These are phyloP conservation scores for Nicotiana tabacum DNA, from an alignment of 257 asterid species.

Conservation along the genomic window DNA sequence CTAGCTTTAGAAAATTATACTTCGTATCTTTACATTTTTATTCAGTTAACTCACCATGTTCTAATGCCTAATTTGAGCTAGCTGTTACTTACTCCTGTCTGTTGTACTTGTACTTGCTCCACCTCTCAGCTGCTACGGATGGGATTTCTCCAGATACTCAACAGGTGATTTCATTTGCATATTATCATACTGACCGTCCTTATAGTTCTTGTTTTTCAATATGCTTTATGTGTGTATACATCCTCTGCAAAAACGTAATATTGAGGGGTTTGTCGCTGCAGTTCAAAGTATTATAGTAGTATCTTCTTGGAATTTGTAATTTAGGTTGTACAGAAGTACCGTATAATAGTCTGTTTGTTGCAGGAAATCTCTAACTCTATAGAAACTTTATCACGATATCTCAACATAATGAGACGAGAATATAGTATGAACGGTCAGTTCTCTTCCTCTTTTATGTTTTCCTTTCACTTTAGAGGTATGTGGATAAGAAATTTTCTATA, in stretches of 20 bases:
- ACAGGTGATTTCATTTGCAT: background rate
- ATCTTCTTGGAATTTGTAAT: no score
- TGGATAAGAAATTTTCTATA: background rate
- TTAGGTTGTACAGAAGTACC: background rate
- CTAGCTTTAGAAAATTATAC: no score
- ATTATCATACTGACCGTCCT: no score
- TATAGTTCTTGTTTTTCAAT: no score
- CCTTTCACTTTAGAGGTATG: background rate
- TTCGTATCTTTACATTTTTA: no score
- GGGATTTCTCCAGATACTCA: background rate
- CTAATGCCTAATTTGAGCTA: background rate
- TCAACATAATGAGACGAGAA: background rate
- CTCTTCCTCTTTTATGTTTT: background rate
- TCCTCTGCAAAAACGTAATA: background rate
- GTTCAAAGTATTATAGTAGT: background rate
- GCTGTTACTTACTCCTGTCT: background rate
- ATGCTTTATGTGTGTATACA: background rate
- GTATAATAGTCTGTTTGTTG: background rate
- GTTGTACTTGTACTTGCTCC: background rate
- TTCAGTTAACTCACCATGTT: no score
- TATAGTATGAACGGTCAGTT: background rate
- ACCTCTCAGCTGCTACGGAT: background rate
- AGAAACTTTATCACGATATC: background rate
- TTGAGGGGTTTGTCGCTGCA: background rate
- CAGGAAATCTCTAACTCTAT: background rate